Base-by-base conservation (phyloP, 495 filamentous ascomycete species). In the Elaphomyces granulatus region DNA sequence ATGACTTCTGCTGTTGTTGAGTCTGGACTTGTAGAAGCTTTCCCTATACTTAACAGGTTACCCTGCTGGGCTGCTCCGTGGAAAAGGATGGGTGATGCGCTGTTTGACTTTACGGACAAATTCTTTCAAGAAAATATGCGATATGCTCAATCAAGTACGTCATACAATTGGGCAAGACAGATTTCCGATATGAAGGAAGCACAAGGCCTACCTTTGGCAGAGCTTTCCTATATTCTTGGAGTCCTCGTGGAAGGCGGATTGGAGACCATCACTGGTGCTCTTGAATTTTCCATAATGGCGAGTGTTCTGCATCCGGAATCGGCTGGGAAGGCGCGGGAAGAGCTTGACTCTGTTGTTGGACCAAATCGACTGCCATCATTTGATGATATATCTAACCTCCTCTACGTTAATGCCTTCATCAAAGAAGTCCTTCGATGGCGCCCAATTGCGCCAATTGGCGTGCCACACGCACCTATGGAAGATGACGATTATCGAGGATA, bases 401-500 rank as follows among this genome's bases (percentile, higher is more conserved):
- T 53, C 0, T 66, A 64, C 28, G 43, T 63, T 21, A 20, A 48
- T 9, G 57, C 50, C 8, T 40, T 58, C 15, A 44, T 64, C 20
- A 51, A 47, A 18, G 63, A 67, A 39, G 34, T 46, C 1, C 44
- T 55, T 10, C 53, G 63, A 28, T 63, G 59, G 57, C 45, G 43
- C 0, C 57, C 60, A 0, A 42, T 59, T 3, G 15, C 39, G 2
- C 51, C 68, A 1, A 49, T 55, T 3, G 57, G 50, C 4, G 56
- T 78, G 20, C 72, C 74, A 0, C 76, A 80, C 46, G 57, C 61
- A 2, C 56, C 60, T 3, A 49, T 57, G 4, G 44, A 64, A 9
- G 72, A 75, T 37, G 70, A 77, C 33, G 60, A 64, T 31, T 71
- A 71, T 41, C 46, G 58, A 19, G 68, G 65, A 21, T 65, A 63